phyloP scores from a whole-genome alignment of 2,329 filamentous ascomycete genomes.

The Ceratocystis albifundus region DNA sequence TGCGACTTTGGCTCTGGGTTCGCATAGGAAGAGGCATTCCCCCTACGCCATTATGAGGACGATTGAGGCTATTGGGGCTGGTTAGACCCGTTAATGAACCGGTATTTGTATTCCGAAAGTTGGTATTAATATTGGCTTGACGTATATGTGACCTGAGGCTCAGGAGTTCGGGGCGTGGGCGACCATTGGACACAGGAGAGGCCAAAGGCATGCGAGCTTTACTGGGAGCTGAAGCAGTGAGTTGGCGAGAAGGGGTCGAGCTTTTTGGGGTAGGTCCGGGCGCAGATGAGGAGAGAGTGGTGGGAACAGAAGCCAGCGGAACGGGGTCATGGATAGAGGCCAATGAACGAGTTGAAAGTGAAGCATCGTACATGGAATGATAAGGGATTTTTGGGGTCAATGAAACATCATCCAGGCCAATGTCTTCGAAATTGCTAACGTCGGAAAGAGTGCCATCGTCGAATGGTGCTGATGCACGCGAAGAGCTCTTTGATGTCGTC shows the following conservation, averaged over 20 bases:
- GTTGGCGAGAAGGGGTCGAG: constrained; percentile 16
- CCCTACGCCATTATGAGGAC: constrained; percentile 18
- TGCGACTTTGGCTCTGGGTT: constrained; percentile 30
- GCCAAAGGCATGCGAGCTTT: constrained; percentile 28
- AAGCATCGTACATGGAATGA: constrained; percentile 23
- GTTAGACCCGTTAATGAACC: constrained; percentile 29
- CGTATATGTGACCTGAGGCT: constrained; percentile 38
- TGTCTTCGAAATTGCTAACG: constrained; percentile 81
- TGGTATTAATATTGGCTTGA: constrained; percentile 35
- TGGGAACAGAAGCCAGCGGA: constrained; percentile 26
- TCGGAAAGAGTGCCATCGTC: constrained; percentile 64
- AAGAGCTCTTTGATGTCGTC: constrained; percentile 74
- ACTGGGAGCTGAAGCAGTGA: constrained; percentile 17
- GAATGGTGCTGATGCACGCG: constrained; percentile 67
- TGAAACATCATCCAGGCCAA: constrained; percentile 61
- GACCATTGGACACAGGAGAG: constrained; percentile 27
- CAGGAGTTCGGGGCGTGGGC: constrained; percentile 29
- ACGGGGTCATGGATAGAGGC: constrained; percentile 28
- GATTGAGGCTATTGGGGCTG: constrained; percentile 13
- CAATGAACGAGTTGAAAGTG: constrained; percentile 28
- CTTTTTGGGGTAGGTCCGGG: constrained; percentile 18
- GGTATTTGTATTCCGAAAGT: constrained; percentile 42
- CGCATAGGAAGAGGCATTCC: constrained; percentile 21
- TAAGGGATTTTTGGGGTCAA: constrained; percentile 26
- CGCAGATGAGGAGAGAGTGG: constrained; percentile 10